phyloP scores from a whole-genome alignment of 2,329 filamentous ascomycete genomes.

The Talaromyces atroroseus region DNA sequence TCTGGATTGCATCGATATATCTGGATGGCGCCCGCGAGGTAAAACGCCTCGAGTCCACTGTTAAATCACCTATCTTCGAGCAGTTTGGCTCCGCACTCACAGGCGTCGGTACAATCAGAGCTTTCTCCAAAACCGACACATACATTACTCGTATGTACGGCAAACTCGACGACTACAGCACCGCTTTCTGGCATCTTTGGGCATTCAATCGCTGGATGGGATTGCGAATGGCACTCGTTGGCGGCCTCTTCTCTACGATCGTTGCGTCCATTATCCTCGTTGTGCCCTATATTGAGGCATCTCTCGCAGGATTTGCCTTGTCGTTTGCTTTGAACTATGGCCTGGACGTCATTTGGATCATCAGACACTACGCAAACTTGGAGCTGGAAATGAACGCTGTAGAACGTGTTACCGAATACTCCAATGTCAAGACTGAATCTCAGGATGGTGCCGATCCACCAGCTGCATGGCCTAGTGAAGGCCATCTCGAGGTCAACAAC shows the following conservation, averaged over 20 bases:
- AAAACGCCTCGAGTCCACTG: slow-evolving; percentile 70
- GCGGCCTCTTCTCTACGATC: slow-evolving; percentile 61
- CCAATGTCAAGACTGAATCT: slow-evolving; percentile 61
- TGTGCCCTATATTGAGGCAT: slow-evolving; percentile 58
- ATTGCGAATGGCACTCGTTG: slow-evolving; percentile 65
- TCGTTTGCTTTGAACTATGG: slow-evolving; percentile 69
- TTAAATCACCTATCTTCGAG: slow-evolving; percentile 75
- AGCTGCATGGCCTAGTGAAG: slow-evolving; percentile 69
- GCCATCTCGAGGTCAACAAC: slow-evolving; percentile 65
- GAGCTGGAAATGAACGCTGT: slow-evolving; percentile 76
- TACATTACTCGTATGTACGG: slow-evolving; percentile 66
- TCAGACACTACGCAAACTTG: slow-evolving; percentile 63
- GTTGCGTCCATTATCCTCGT: slow-evolving; percentile 61
- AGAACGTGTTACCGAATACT: slow-evolving; percentile 71
- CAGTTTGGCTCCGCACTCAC: slow-evolving; percentile 68
- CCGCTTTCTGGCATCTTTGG: slow-evolving; percentile 63
- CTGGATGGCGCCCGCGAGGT: slow-evolving; percentile 67
- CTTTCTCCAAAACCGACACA: slow-evolving; percentile 62
- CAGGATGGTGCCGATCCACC: slow-evolving; percentile 58
- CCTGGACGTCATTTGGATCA: slow-evolving; percentile 57
- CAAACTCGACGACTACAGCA: slow-evolving; percentile 63
- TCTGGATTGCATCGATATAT: slow-evolving; percentile 57
- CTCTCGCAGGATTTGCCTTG: slow-evolving; percentile 69
- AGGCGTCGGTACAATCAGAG: slow-evolving; percentile 69
- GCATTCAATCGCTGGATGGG: slow-evolving; percentile 73